Base-by-base conservation (phyloP, 345 rosid genomes). In the Euclidium syriacum region DNA sequence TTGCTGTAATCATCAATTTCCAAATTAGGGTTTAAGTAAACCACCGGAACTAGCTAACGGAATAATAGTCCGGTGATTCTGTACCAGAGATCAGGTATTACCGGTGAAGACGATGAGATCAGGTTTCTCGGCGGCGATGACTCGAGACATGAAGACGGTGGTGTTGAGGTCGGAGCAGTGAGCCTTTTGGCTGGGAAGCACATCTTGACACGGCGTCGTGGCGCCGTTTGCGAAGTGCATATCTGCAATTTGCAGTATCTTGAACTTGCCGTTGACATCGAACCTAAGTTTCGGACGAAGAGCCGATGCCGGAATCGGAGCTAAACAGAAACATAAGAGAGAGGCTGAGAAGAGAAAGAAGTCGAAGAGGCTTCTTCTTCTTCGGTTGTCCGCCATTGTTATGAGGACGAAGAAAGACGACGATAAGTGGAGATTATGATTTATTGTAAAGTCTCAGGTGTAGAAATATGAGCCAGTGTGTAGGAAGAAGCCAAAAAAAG, bases 121-220 rank as follows among this genome's bases (percentile, higher is more conserved):
- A 44, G 99, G 99, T n/a, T 81, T 84, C 75, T 94, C 97, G 22
- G 94, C 95, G 36, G 64, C 66, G 49, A 94, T 94, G 80, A 90
- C 64, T 62, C 95, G 82, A 3, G 67, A 36, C 65, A 90, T 26
- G 60, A 94, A 94, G 67, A 75, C 66, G 43, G 91, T 77, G 70
- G 97, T 90, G 81, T 90, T 94, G 81, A 87, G 85, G 73, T 90
- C 97, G 16, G 96, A 84, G 80, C 96, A 87, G 33, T 79, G 70
- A 11, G 42, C 25, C 46, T 53, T 52, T 62, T 87, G 85, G 36
- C 52, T 64, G 0, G 86, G 82, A 6, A 84, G 63, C 3, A 87
- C 91, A 35, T 90, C 54, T 40, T 9, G 22, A 61, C 91, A 87
- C 25, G 55, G 73, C 5, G 97, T 87, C 29, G 65, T 64, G 60